Evolutionary conservation across 495 filamentous ascomycete species (phyloP).

Genomic region (Usnea hakonensis): DNA sequence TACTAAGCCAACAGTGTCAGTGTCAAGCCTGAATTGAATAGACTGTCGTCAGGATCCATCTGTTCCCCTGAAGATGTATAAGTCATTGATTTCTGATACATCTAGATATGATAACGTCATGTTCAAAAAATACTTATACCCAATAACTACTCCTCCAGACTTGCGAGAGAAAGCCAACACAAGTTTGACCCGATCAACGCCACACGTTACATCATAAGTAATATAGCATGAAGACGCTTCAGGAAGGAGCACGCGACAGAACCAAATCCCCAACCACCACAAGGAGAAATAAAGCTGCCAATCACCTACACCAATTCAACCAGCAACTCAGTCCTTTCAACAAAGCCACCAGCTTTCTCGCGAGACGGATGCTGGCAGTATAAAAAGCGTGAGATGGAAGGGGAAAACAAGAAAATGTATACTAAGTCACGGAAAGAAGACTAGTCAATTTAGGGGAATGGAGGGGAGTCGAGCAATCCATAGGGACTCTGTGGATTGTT

Average conservation of each 20-base stretch:
- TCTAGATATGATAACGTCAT: not conserved
- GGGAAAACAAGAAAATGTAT: not conserved
- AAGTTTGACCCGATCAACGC: not conserved
- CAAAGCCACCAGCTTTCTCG: not conserved
- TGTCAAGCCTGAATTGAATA: not conserved
- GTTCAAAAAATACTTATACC: not conserved
- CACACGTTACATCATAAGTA: not conserved
- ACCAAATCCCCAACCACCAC: not conserved
- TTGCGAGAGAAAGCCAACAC: conserved; percentile 1
- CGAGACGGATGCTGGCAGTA: not conserved
- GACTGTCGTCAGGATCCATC: not conserved
- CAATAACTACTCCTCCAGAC: not conserved
- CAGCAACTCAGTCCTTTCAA: not conserved
- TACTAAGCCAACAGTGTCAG: not conserved
- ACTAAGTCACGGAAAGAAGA: not conserved
- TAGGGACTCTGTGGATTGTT: not conserved
- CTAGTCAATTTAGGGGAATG: not conserved
- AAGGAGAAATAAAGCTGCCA: not conserved
- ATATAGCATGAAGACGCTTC: not conserved
- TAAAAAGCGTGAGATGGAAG: not conserved
- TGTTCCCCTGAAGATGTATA: not conserved
- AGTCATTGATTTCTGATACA: conserved; percentile 12
- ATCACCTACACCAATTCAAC: conserved; percentile 1
- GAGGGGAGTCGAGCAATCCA: not conserved
- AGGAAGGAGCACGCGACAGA: not conserved